A percentile compares a stretch with the other conserved stretches of the same genome.
phyloP scores from a whole-genome alignment of 495 filamentous ascomycete species.

The Physcia stellaris region DNA sequence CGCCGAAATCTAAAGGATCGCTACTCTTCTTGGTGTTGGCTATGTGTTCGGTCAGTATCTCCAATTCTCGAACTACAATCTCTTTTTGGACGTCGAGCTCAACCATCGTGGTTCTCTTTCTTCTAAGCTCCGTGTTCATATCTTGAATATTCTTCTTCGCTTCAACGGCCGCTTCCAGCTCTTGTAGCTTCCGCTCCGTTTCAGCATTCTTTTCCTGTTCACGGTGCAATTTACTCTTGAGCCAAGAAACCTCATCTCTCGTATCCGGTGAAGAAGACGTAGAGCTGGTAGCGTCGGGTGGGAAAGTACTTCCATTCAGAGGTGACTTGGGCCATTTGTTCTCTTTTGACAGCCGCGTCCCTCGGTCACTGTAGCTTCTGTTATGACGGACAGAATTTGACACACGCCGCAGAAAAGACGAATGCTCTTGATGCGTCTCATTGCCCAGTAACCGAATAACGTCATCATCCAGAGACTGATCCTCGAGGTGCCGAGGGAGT shows the following conservation, averaged over 20 bases:
- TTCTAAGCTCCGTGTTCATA: constrained; percentile 71
- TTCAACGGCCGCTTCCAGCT: constrained; percentile 61
- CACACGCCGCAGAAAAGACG: constrained; percentile 70
- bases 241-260: constrained; percentile 55
- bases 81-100: constrained; percentile 89
- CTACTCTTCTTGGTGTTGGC: constrained; percentile 50
- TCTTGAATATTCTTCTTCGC: constrained; percentile 68
- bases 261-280: constrained; percentile 45
- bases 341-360: constrained; percentile 32
- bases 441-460: constrained; percentile 67
- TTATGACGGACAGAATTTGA: constrained; percentile 89
- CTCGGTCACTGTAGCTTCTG: constrained; percentile 72
- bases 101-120: constrained; percentile 95
- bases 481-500: constrained; percentile 57
- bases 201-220: constrained; percentile 70
- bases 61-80: constrained; percentile 83
- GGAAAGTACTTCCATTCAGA: constrained; percentile 47
- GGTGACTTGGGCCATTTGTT: constrained; percentile 61
- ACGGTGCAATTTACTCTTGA: constrained; percentile 66
- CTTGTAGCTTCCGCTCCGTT: constrained; percentile 62
- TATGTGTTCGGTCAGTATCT: constrained; percentile 68
- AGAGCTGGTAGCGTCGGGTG: constrained; percentile 61
- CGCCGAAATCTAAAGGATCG: constrained; percentile 54
- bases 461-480: constrained; percentile 85
- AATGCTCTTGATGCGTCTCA: constrained; percentile 40